These are phyloP conservation scores for Pythium vanterpoolii DNA, from an alignment of 352 stramenopile species.

Conservation along the genomic window DNA sequence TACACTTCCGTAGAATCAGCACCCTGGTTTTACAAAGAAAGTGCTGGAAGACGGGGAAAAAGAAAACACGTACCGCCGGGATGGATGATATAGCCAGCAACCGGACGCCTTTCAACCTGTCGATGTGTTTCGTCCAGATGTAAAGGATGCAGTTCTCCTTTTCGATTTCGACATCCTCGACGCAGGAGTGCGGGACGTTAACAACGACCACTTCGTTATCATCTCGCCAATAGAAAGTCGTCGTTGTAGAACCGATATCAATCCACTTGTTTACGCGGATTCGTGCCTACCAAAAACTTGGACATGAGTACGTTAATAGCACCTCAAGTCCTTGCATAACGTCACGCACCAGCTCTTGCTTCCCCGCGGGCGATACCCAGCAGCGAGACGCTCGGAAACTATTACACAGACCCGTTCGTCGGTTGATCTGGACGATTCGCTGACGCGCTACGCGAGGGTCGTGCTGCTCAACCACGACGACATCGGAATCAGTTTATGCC, in stretches of 20 bases:
- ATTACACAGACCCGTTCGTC: slow-evolving; percentile 18
- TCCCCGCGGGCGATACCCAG: slow-evolving; percentile 25
- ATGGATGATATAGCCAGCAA: slow-evolving; percentile 24
- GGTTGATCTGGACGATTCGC: slow-evolving; percentile 27
- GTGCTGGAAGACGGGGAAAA: neutral
- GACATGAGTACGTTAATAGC: neutral
- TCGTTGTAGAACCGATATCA: slow-evolving; percentile 41
- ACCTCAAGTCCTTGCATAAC: neutral
- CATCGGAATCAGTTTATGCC: neutral
- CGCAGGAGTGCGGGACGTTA: slow-evolving; percentile 50
- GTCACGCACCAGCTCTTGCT: slow-evolving; percentile 22
- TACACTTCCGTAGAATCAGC: neutral
- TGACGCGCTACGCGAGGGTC: slow-evolving; percentile 27
- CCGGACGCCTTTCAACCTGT: slow-evolving; percentile 23
- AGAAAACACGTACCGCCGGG: slow-evolving; percentile 8
- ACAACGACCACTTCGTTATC: slow-evolving; percentile 38
- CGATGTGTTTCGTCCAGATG: slow-evolving; percentile 31
- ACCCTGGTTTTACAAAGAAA: neutral
- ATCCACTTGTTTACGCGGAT: slow-evolving; percentile 49
- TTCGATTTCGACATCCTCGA: slow-evolving; percentile 42
- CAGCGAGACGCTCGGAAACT: slow-evolving; percentile 26
- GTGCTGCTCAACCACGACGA: slow-evolving; percentile 4
- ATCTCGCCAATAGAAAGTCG: slow-evolving; percentile 50
- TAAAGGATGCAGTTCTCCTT: slow-evolving; percentile 25
- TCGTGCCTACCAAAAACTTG: slow-evolving; percentile 22